Evolutionary conservation across 164 flowering plant species (phyloP), one percentile per base, ranked within the genome.

Genomic region (Liquidambar formosana): DNA sequence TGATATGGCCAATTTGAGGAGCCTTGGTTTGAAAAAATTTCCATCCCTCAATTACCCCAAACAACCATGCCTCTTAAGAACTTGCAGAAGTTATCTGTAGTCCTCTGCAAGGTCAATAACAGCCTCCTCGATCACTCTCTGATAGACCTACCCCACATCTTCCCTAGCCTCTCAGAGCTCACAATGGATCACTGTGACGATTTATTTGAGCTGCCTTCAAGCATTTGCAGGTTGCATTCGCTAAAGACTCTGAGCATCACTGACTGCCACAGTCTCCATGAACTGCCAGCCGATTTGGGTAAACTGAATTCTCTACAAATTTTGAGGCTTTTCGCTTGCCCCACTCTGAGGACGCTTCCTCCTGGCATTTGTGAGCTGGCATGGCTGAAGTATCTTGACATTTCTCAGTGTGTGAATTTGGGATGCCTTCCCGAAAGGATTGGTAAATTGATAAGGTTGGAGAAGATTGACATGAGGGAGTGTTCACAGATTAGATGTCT

Each of bases 381-480:
- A 12, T 21, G 72, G 46, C 69, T 92, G 70, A 80, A 83, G 65
- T 88, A 83, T 68, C 78, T 92, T 0, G 90, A 92, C 77, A 79
- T 92, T 18, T 86, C 95, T 10, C 86, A 86, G 60, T 92, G 97
- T 73, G 80, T 88, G 5, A 84, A 75, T 46, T 69, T 92, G 73
- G 38, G 67, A n/a, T 59, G 77, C 67, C 92, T 92, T 38, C 95
- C 95, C n/a, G 84, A 86, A 9, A 71, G 66, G 19, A 75, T 90
- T 15, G 89, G 86, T 13, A 58, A 71, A 22, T 65, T 89, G 33
- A 41, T 6, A 8, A 79, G 76, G 27, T 73, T 92, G 70, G 90
- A 90, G 76, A 90, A 89, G 83, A 86, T 92, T 6, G 92, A 90
- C 76, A 90, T 92, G 95, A 81, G 92, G 64, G 92, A 87, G 65